Evolutionary conservation across 495 filamentous ascomycete genomes (phyloP), one percentile per base, ranked within the genome.

Genomic region (Neurospora sp.): DNA sequence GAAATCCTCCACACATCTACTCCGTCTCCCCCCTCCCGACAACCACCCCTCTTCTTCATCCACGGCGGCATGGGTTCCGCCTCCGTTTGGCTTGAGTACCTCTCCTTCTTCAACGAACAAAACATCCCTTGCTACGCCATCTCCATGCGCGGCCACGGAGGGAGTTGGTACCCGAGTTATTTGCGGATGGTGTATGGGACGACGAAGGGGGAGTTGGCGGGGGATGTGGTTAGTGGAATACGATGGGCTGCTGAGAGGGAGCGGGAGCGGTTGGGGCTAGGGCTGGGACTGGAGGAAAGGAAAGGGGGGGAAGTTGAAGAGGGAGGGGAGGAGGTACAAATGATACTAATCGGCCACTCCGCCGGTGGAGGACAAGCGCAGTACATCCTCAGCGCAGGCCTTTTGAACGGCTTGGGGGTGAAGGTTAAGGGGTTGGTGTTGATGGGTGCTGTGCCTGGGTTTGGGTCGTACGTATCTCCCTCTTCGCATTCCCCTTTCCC

Each of bases 11-110:
- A 79, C 37, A 79, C 80, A 7, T 3, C 37, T 38, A 8, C 37
- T 38, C 42, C 8, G 16, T 8, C 6, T 18, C 0, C 3, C 35
- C 35, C 16, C 23, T 54, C 5, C 69, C 74, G 39, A 35, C 69
- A 10, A 40, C 69, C 35, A 70, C 35, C 81, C 18, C 41, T 84
- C 38, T 79, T 85, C 82, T 84, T 86, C 72, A 76, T 78, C 48
- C 84, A 85, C 73, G 82, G 83, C 75, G 85, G 85, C 16, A 86
- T 87, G 77, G 85, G 84, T n/a, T 77, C 78, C 39, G 87, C 85
- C 35, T 77, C 77, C 69, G 83, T 86, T 14, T 88, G 84, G 82
- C 73, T 83, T 10, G 79, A 81, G 38, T 88, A 84, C 72, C 77
- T 88, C 70, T 74, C 75, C 1, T 86, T 76, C 73, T 83, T 87